phyloP scores from a whole-genome alignment of 2,329 filamentous ascomycete species.

The Hymenoscyphus occultus region DNA sequence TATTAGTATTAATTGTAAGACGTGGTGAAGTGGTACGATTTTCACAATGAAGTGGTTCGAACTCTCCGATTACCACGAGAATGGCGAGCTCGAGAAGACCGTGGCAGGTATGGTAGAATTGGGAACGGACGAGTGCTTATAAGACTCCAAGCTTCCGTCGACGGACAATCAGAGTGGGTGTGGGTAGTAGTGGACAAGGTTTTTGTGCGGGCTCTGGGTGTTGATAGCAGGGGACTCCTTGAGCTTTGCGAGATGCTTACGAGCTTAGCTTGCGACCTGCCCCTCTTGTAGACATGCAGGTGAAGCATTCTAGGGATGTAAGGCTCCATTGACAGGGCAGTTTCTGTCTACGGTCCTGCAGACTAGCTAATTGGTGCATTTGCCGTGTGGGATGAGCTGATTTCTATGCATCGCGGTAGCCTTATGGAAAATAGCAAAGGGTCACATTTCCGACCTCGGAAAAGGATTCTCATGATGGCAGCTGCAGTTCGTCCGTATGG shows the following conservation, averaged over 20 bases:
- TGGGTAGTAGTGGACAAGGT: not conserved
- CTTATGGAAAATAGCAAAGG: no score
- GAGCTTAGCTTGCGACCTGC: not conserved
- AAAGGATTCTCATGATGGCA: no score
- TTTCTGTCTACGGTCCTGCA: no score
- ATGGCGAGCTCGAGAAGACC: constrained; percentile 2
- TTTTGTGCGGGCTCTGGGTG: not conserved
- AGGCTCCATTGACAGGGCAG: no score
- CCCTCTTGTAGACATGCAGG: not conserved
- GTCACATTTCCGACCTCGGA: no score
- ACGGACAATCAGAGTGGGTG: not conserved
- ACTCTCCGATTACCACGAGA: constrained; percentile 2
- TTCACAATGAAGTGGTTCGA: not conserved
- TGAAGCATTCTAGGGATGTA: not conserved
- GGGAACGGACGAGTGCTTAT: constrained; percentile 7
- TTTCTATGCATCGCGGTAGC: no score
- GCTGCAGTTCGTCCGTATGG: no score
- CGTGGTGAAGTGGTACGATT: not conserved
- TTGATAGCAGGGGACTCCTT: not conserved
- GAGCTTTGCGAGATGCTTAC: not conserved
- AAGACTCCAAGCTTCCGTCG: not conserved
- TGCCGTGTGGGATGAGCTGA: no score
- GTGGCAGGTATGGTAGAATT: not conserved
- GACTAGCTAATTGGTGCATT: no score
- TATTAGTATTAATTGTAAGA: not conserved